A percentile compares a stretch with the other conserved stretches of the same genome.
Conservation (phyloP, 768 basidiomycete species). For the Lactifluus volemus region DNA sequence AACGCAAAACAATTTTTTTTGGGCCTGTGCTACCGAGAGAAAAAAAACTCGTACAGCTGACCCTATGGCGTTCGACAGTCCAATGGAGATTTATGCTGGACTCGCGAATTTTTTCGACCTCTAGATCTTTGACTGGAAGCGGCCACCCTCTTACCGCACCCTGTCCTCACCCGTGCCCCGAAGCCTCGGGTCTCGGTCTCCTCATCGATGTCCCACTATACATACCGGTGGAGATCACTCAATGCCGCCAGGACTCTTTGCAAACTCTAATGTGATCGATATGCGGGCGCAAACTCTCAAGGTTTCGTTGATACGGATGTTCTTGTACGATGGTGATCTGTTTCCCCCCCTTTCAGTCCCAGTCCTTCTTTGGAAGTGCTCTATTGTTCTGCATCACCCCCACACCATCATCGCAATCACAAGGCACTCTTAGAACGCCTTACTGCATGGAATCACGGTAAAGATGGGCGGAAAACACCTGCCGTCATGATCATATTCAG, state of each 20-base stretch:
- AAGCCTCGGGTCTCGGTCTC: constrained; percentile 41
- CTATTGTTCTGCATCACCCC: neutral
- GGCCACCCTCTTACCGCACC: constrained; percentile 34
- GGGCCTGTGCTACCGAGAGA: neutral
- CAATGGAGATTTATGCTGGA: constrained; percentile 32
- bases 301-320: constrained; percentile 50
- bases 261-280: constrained; percentile 33
- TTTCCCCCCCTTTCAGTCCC: neutral
- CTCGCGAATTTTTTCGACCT: constrained; percentile 38
- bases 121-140: constrained; percentile 22
- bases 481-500: constrained; percentile 24
- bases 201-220: constrained; percentile 35
- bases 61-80: neutral
- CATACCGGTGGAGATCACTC: constrained; percentile 4
- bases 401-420: neutral
- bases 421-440: neutral
- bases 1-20: neutral
- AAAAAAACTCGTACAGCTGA: neutral
- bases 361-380: neutral
- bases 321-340: constrained; percentile 30
- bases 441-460: neutral
- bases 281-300: constrained; percentile 43
- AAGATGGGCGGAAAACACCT: neutral
- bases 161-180: constrained; percentile 39
- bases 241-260: constrained; percentile 3